Evolutionary conservation across 208 protist species (phyloP).

Genomic region (Leishmania amazonensis): DNA sequence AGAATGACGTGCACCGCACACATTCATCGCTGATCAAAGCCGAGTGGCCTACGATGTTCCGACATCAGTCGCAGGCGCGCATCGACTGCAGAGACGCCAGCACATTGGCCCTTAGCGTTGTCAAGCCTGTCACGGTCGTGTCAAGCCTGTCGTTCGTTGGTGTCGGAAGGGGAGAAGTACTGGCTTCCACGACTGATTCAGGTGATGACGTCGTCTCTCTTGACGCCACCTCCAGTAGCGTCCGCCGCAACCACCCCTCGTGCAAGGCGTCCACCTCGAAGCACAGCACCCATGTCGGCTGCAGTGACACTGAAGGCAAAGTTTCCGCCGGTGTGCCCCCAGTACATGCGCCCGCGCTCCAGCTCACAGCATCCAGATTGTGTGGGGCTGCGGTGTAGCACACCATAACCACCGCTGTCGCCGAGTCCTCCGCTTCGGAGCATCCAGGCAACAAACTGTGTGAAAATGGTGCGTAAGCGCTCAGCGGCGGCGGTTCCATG

Average conservation of each 20-base stretch:
- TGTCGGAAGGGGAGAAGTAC: not conserved
- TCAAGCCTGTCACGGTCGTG: not conserved
- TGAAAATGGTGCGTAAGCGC: not conserved
- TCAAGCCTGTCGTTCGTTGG: not conserved
- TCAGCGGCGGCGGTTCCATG: not conserved
- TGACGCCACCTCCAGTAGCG: conserved; percentile 4
- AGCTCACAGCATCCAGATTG: conserved; percentile 2
- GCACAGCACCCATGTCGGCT: conserved; percentile 14
- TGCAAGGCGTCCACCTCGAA: conserved; percentile 24
- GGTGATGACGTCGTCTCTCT: not conserved
- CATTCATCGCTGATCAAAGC: not conserved
- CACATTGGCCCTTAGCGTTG: not conserved
- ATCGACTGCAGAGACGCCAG: not conserved
- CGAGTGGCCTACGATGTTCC: not conserved
- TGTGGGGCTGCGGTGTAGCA: not conserved
- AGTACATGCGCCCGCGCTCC: not conserved
- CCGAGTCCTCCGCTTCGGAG: not conserved
- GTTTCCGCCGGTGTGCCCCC: not conserved
- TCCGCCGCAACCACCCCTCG: conserved; percentile 8
- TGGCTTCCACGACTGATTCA: not conserved
- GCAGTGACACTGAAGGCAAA: conserved; percentile 1
- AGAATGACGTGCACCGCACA: not conserved
- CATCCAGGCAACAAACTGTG: not conserved
- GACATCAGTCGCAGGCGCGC: not conserved
- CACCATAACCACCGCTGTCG: not conserved